Conservation (phyloP, 331 rosid genomes). For the Phaseolus coccineus region DNA sequence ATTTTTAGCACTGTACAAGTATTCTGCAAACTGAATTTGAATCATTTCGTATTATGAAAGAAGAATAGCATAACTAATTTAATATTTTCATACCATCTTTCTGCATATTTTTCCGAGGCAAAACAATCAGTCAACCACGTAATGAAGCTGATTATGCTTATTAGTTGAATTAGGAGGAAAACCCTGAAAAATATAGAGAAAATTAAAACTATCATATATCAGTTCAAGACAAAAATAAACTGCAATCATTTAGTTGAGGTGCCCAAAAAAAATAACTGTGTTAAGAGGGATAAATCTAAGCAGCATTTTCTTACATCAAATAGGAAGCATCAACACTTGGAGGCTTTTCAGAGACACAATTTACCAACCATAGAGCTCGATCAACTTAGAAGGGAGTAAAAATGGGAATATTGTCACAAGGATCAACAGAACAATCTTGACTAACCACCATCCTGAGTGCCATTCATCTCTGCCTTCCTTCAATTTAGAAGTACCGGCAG, state of each 20-base stretch:
- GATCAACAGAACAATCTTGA: conserved; percentile 70
- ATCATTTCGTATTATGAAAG: not conserved
- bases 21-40: not conserved
- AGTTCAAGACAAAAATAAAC: not conserved
- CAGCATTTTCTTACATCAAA: conserved; percentile 1
- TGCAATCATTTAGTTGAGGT: conserved; percentile 31
- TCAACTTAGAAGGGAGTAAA: conserved; percentile 76
- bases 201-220: conserved; percentile 11
- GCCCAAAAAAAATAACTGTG: conserved; percentile 39
- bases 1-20: not conserved
- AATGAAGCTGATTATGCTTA: conserved; percentile 91
- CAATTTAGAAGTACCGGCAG: conserved; percentile 75
- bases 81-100: conserved; percentile 71
- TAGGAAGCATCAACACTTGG: not conserved
- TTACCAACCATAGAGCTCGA: conserved; percentile 86
- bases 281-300: conserved; percentile 30
- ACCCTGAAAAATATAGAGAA: conserved; percentile 70
- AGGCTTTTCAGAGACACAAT: conserved; percentile 26
- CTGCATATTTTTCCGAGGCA: conserved; percentile 63
- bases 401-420: conserved; percentile 72
- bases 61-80: no score
- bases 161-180: conserved; percentile 90
- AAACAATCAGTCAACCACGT: conserved; percentile 83
- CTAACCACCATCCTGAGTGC: conserved; percentile 99
- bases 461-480: conserved; percentile 66